These are phyloP conservation scores for Boletus subcaerulescens DNA, from an alignment of 768 basidiomycete species.

Conservation along the genomic window DNA sequence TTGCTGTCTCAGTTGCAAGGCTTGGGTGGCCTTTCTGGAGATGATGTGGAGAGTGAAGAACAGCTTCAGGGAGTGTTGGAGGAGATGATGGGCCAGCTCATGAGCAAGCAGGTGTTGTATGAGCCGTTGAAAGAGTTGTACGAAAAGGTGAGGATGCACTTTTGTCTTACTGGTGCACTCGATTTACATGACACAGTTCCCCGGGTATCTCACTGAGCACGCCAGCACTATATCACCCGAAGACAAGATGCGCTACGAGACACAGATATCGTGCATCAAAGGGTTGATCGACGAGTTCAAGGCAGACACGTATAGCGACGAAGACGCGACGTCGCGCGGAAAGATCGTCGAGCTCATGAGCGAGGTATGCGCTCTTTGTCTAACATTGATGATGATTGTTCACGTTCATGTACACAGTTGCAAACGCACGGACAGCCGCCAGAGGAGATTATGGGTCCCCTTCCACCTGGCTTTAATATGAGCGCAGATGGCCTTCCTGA, in stretches of 20 bases:
- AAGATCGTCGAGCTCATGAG: conserved; percentile 69
- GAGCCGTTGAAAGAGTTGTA: conserved; percentile 80
- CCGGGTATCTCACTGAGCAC: conserved; percentile 63
- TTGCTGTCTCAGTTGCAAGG: conserved; percentile 46
- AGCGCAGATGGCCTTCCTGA: conserved; percentile 54
- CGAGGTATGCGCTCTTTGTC: conserved; percentile 44
- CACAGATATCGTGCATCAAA: conserved; percentile 55
- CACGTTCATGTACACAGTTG: conserved; percentile 33
- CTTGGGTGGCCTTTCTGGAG: conserved; percentile 35
- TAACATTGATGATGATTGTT: background rate
- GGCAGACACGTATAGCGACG: conserved; percentile 53
- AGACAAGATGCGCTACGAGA: conserved; percentile 62
- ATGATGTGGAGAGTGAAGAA: conserved; percentile 40
- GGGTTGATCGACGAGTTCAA: conserved; percentile 69
- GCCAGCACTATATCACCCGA: conserved; percentile 48
- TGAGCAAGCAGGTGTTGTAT: conserved; percentile 51
- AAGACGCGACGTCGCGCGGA: conserved; percentile 42
- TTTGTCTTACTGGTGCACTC: background rate
- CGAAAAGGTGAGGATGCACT: conserved; percentile 19
- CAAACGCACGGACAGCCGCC: conserved; percentile 79
- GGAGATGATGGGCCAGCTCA: conserved; percentile 45
- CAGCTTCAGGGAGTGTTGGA: conserved; percentile 71
- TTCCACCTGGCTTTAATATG: conserved; percentile 66
- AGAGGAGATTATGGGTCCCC: conserved; percentile 75
- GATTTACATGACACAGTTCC: conserved; percentile 46